Percentiles rank a stretch among this genome's conserved stretches.
These are phyloP conservation scores for Coleophoma crateriformis DNA, from an alignment of 2,329 filamentous ascomycete species.

Conservation along the genomic window DNA sequence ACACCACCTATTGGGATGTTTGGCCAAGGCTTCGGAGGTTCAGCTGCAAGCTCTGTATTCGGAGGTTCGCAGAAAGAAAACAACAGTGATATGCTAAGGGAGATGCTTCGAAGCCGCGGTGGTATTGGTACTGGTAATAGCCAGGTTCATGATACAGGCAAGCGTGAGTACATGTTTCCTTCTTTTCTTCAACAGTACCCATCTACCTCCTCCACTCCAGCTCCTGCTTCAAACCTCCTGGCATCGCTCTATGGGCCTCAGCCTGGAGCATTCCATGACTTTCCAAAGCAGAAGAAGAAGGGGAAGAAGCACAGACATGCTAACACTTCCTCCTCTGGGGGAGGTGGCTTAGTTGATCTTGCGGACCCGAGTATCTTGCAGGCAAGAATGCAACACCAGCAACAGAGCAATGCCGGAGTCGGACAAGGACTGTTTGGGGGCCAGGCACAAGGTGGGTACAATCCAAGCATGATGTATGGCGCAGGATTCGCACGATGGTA, in stretches of 20 bases:
- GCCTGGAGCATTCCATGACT: slow-evolving; percentile 83
- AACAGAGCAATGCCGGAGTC: slow-evolving; percentile 75
- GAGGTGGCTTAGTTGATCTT: slow-evolving; percentile 99
- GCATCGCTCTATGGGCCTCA: slow-evolving; percentile 86
- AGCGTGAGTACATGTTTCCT: slow-evolving; percentile 98
- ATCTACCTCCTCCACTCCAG: slow-evolving; percentile 75
- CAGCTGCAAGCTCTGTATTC: slow-evolving; percentile 53
- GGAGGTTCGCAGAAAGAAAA: slow-evolving; percentile 65
- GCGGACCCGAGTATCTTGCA: slow-evolving; percentile 99
- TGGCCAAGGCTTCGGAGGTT: slow-evolving; percentile 76
- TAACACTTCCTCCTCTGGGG: slow-evolving; percentile 99
- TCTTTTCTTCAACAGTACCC: slow-evolving; percentile 83
- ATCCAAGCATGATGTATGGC: slow-evolving; percentile 76
- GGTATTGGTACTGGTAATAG: slow-evolving; percentile 50
- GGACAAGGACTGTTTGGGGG: slow-evolving; percentile 87
- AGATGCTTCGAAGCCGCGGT: slow-evolving; percentile 68
- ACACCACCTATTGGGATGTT: slow-evolving; percentile 92
- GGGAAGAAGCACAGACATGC: slow-evolving; percentile 99
- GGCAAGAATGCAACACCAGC: slow-evolving; percentile 88
- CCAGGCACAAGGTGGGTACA: slow-evolving; percentile 93
- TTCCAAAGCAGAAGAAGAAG: slow-evolving; percentile 98
- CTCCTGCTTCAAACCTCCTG: slow-evolving; percentile 86
- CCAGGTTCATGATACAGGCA: slow-evolving; percentile 78
- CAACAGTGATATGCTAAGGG: slow-evolving; percentile 72
- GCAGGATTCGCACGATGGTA: slow-evolving; percentile 67